phyloP scores from a whole-genome alignment of 225 moss, liverwort and hornwort species.

The Pseudisothecium myosuroides region DNA sequence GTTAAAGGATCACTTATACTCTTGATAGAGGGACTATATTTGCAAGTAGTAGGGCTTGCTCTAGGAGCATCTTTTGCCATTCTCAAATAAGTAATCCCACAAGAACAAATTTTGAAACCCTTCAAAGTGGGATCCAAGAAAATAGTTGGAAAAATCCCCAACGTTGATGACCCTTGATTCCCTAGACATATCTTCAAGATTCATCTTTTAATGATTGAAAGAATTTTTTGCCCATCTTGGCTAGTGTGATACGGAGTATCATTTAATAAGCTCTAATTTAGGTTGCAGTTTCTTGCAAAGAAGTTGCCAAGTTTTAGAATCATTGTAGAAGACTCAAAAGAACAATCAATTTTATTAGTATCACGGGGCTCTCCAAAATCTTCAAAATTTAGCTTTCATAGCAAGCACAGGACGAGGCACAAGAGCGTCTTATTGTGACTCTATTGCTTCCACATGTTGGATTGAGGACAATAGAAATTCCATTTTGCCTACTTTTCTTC shows the following conservation, averaged over 20 bases:
- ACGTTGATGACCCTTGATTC: accelerated
- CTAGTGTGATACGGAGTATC: too few species aligned
- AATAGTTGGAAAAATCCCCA: not conserved
- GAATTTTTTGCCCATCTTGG: not conserved
- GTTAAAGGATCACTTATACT: too few species aligned
- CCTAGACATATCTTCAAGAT: not conserved
- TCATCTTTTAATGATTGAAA: not conserved
- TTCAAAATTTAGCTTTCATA: not conserved
- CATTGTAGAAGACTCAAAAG: not conserved
- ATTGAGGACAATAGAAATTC: not conserved
- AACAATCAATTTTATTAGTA: not conserved
- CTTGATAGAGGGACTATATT: too few species aligned
- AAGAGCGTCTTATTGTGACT: accelerated
- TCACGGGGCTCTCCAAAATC: accelerated
- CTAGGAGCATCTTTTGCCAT: accelerated
- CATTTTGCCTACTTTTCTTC: accelerated
- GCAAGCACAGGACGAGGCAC: accelerated
- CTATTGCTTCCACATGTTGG: accelerated
- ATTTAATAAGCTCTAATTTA: not conserved
- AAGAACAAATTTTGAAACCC: not conserved
- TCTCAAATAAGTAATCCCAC: accelerated
- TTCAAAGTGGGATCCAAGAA: not conserved
- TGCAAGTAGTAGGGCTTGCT: not conserved
- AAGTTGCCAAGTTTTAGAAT: not conserved
- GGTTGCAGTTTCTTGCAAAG: accelerated